Evolutionary conservation across 768 basidiomycete genomes (phyloP), one percentile per base, ranked within the genome.

Genomic region (Lentinus brumalis): DNA sequence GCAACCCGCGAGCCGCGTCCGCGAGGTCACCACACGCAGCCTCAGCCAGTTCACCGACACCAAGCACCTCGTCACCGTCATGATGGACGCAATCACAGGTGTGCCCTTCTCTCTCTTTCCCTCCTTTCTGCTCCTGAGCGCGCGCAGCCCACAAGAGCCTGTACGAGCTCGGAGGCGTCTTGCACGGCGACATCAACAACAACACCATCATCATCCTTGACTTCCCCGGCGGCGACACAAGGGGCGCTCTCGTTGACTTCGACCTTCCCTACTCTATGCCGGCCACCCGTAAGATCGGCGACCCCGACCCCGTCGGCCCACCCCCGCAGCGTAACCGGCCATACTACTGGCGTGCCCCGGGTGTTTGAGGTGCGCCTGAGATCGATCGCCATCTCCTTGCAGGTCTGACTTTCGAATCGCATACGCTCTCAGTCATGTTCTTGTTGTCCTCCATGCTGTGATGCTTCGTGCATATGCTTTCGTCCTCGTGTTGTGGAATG

Each of bases 191-290:
- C 42, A 30, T 56, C 42, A 56, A 46, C 45, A 30, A 12, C 54
- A 56, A 56, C 45, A 56, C 54, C 14, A 46, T 56, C 54, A 15
- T 56, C 54, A 56, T 56, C 15, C 16, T 56, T 31, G 16, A 56
- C 21, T 18, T 2, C 50, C 15, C 50, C 18, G 21, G 14, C 46
- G 18, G 12, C 18, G 29, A 29, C 21, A 4, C 46, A 1, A 12
- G 35, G 10, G 50, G 50, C 31, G 50, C 50, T 15, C 50, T 51
- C 32, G 31, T 51, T 5, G 50, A 51, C 50, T 51, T 51, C 16
- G 50, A 51, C 50, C 12, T 51, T 11, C 50, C 50, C 16, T 26
- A n/a, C n/a, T 10, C 9, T 16, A 35, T 32, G 30, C 50, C 31
- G 4, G 46, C n/a, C 16, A 18, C 3, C 35, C 35, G 35, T 11